Percentiles rank a stretch among this genome's conserved stretches.
Conservation (phyloP, 768 basidiomycete genomes). For the Mycena amicta region DNA sequence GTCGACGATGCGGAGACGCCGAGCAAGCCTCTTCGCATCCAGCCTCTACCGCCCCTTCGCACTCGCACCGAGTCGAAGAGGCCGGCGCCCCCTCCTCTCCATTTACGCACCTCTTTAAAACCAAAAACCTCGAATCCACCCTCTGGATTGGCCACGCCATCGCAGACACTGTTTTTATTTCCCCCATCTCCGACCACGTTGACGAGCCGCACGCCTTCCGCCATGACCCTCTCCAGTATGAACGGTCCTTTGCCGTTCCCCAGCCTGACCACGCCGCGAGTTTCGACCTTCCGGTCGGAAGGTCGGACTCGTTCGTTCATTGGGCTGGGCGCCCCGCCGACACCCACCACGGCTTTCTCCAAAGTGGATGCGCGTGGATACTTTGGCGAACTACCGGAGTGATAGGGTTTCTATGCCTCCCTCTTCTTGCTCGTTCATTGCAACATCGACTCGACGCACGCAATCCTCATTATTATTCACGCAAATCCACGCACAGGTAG, state of each 20-base stretch:
- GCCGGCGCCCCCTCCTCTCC: slow-evolving; percentile 58
- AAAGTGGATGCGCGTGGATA: slow-evolving; percentile 86
- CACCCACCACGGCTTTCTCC: slow-evolving; percentile 81
- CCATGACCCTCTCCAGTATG: slow-evolving; percentile 75
- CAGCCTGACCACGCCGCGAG: slow-evolving; percentile 63
- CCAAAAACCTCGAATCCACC: slow-evolving; percentile 30
- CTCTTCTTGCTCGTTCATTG: slow-evolving; percentile 7
- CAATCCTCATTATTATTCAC: slow-evolving; percentile 14
- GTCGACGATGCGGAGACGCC: slow-evolving; percentile 32
- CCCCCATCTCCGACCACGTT: slow-evolving; percentile 72
- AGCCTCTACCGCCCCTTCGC: slow-evolving; percentile 43
- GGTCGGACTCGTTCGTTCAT: slow-evolving; percentile 77
- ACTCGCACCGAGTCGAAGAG: slow-evolving; percentile 57
- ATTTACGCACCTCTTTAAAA: slow-evolving; percentile 45
- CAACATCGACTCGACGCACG: slow-evolving; percentile 9
- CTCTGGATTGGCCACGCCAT: slow-evolving; percentile 52
- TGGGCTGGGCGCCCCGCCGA: slow-evolving; percentile 64
- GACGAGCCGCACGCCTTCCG: slow-evolving; percentile 70
- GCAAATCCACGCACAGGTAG: slow-evolving; percentile 18
- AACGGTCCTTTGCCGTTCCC: slow-evolving; percentile 46
- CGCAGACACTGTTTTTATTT: slow-evolving; percentile 86
- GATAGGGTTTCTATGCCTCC: slow-evolving; percentile 17
- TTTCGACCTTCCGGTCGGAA: slow-evolving; percentile 65
- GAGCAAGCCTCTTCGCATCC: slow-evolving; percentile 22
- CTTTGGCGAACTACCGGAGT: slow-evolving; percentile 52